Percentiles rank a stretch among this genome's conserved stretches.
These are phyloP conservation scores for Mucor velutinosus DNA, from an alignment of 371 early-diverging fungal species.

Conservation along the genomic window DNA sequence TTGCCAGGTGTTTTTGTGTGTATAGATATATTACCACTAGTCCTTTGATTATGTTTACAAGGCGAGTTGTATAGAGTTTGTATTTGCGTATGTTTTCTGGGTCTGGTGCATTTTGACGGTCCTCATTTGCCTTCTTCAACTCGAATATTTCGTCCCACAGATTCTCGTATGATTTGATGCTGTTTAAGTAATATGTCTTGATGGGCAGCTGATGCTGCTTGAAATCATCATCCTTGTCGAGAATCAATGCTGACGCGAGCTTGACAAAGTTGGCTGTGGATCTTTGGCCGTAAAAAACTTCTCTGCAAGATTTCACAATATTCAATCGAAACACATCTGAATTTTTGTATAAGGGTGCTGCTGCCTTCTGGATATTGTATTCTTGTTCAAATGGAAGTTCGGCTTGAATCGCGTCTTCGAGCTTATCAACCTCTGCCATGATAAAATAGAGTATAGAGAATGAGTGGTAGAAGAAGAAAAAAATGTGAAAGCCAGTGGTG, in stretches of 20 bases:
- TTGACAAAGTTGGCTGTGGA: constrained; percentile 31
- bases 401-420: not conserved
- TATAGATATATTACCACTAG: constrained; percentile 25
- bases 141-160: constrained; percentile 38
- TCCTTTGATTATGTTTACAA: constrained; percentile 34
- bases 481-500: not conserved
- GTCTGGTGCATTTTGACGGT: not conserved
- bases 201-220: constrained; percentile 18
- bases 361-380: not conserved
- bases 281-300: constrained; percentile 20
- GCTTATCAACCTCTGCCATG: constrained; percentile 2
- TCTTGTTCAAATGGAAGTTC: constrained; percentile 3
- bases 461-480: not conserved
- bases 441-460: not conserved
- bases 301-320: not conserved
- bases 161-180: constrained; percentile 34
- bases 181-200: constrained; percentile 31
- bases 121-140: constrained; percentile 5
- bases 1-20: not conserved
- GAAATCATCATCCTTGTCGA: constrained; percentile 31
- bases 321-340: not conserved
- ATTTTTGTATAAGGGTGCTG: not conserved
- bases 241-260: constrained; percentile 28
- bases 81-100: constrained; percentile 17
- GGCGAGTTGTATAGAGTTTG: not conserved